These are phyloP conservation scores for Candida dajiaensis DNA, from an alignment of 805 yeast genomes.

Conservation along the genomic window DNA sequence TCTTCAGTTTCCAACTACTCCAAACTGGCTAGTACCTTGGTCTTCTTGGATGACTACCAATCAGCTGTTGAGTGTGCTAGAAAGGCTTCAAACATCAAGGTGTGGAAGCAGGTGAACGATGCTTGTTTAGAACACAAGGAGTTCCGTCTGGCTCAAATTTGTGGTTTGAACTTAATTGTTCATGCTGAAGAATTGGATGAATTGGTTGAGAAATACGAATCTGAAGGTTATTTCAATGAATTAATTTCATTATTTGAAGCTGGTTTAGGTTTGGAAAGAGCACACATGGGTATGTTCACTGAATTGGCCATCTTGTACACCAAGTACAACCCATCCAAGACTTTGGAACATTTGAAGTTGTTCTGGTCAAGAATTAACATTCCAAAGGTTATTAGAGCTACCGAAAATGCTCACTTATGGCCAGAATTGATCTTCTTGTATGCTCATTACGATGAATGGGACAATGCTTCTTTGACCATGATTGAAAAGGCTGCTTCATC, in stretches of 20 bases:
- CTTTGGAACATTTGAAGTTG: conserved; percentile 93
- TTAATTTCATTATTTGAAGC: conserved; percentile 89
- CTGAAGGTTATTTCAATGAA: conserved; percentile 87
- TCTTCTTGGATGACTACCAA: conserved; percentile 86
- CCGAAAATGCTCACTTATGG: conserved; percentile 92
- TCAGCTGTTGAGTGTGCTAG: conserved; percentile 98
- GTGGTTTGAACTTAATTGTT: conserved; percentile 94
- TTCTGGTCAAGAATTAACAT: conserved; percentile 98
- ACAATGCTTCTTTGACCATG: conserved; percentile 94
- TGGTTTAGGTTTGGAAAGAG: conserved; percentile 94
- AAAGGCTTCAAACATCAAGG: conserved; percentile 88
- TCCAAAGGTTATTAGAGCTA: conserved; percentile 93
- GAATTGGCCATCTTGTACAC: conserved; percentile 88
- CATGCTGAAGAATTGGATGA: conserved; percentile 97
- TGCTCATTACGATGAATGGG: conserved; percentile 99
- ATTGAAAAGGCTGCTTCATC: conserved; percentile 91
- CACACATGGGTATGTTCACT: conserved; percentile 99
- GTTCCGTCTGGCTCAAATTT: conserved; percentile 94
- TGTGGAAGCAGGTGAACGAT: conserved; percentile 96
- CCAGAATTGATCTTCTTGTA: conserved; percentile 93
- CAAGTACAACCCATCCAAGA: conserved; percentile 82
- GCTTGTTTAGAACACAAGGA: conserved; percentile 95
- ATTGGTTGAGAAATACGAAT: conserved; percentile 80
- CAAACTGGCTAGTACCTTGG: conserved; percentile 93
- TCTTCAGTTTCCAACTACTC: conserved; percentile 88